phyloP scores from a whole-genome alignment of 2,329 filamentous ascomycete species.

The Penicillium hesseltinei region DNA sequence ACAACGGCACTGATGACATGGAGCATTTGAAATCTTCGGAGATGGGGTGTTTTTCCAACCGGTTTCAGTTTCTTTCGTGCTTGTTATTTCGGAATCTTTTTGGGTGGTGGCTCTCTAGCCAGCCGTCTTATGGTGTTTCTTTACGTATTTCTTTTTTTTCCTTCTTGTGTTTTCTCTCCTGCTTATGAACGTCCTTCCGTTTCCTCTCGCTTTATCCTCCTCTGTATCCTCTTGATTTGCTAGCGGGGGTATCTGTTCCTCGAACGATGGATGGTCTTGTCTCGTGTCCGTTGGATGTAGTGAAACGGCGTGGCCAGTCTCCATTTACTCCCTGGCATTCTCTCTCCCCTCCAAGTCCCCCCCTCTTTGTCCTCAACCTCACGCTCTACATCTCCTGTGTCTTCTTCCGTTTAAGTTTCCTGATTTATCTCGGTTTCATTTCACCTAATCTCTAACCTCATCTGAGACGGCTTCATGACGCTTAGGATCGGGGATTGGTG shows the following conservation, averaged over 20 bases:
- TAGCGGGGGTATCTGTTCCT: constrained; percentile 13
- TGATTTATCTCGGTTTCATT: constrained; percentile 28
- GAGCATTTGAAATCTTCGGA: constrained; percentile 40
- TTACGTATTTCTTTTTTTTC: constrained; percentile 21
- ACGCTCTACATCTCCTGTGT: constrained; percentile 35
- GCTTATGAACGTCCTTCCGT: constrained; percentile 26
- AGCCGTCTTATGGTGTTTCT: constrained; percentile 29
- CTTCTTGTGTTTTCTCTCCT: constrained; percentile 18
- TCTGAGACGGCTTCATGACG: constrained; percentile 24
- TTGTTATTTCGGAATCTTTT: constrained; percentile 43
- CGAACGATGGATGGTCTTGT: constrained; percentile 3
- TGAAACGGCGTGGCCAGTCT: constrained; percentile 29
- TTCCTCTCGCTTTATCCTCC: constrained; percentile 10
- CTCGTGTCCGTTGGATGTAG: constrained; percentile 32
- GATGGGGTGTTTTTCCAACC: constrained; percentile 39
- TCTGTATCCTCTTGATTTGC: constrained; percentile 16
- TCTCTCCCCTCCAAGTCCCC: constrained; percentile 13
- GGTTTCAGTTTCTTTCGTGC: constrained; percentile 30
- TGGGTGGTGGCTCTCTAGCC: constrained; percentile 27
- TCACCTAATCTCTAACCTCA: constrained; percentile 28
- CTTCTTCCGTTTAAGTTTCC: constrained; percentile 23
- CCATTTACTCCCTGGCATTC: constrained; percentile 1
- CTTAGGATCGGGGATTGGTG: constrained; percentile 26
- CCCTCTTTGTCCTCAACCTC: constrained; percentile 20
- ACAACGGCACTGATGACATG: constrained; percentile 41